Evolutionary conservation across 306 rosid species (phyloP).

Genomic region (Lupinus albus): DNA sequence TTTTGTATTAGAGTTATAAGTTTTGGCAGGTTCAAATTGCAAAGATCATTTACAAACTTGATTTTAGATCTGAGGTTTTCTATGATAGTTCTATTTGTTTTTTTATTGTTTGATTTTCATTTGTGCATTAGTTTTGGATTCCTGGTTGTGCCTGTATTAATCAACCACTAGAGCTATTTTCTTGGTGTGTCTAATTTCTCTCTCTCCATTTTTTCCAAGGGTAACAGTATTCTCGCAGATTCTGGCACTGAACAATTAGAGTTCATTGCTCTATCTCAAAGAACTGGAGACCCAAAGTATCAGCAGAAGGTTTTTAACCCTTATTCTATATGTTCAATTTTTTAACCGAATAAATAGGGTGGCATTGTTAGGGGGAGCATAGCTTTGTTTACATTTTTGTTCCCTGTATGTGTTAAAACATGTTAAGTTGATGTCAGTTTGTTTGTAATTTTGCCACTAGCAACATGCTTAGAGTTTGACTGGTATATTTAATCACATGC

Average conservation of each 20-base stretch:
- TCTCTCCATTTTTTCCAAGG: constrained; percentile 55
- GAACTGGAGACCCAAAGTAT: constrained; percentile 94
- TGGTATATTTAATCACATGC: constrained; percentile 14
- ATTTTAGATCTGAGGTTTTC: constrained; percentile 21
- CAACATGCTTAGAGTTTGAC: not conserved
- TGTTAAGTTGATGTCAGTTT: too few species aligned
- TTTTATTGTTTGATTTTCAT: constrained; percentile 22
- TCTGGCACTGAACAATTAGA: constrained; percentile 98
- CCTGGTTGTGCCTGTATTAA: not conserved
- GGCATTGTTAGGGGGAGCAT: too few species aligned
- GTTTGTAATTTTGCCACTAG: too few species aligned
- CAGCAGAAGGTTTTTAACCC: constrained; percentile 72
- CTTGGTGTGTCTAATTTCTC: constrained; percentile 38
- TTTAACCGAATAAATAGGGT: not conserved
- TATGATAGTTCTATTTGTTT: constrained; percentile 5
- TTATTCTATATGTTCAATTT: constrained; percentile 8
- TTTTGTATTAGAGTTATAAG: constrained; percentile 19
- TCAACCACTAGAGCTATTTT: constrained; percentile 19
- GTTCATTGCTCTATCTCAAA: constrained; percentile 93
- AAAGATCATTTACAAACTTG: constrained; percentile 19
- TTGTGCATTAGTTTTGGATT: constrained; percentile 24
- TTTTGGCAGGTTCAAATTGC: constrained; percentile 32
- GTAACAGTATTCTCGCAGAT: constrained; percentile 90
- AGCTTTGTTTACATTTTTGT: too few species aligned
- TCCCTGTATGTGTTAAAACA: too few species aligned